A percentile compares a stretch with the other conserved stretches of the same genome.
These are phyloP conservation scores for Candida smagusa DNA, from an alignment of 1,139 yeast species.

Conservation along the genomic window DNA sequence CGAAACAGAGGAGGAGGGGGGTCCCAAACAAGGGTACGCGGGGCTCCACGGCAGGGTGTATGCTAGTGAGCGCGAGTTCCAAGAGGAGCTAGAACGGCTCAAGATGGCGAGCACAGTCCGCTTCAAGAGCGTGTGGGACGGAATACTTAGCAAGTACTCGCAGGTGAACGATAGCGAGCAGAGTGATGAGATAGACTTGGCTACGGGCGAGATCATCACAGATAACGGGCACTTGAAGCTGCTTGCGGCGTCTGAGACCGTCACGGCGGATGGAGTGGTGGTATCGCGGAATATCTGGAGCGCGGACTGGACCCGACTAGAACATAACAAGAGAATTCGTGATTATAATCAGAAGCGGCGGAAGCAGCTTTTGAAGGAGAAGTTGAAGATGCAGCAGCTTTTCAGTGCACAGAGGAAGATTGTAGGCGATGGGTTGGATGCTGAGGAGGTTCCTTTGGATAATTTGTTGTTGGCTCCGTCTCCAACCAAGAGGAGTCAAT, in stretches of 20 bases:
- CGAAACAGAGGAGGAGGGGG: slow-evolving; percentile 6
- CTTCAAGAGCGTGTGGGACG: slow-evolving; percentile 49
- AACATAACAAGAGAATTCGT: slow-evolving; percentile 9
- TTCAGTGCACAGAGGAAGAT: slow-evolving; percentile 10
- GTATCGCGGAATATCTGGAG: slow-evolving; percentile 13
- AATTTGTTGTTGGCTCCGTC: slow-evolving; percentile 26
- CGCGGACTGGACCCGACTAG: slow-evolving; percentile 9
- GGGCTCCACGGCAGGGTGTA: slow-evolving; percentile 3
- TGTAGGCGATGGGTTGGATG: background rate
- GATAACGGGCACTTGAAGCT: slow-evolving; percentile 66
- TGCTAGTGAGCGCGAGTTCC: slow-evolving; percentile 15
- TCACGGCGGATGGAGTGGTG: slow-evolving; percentile 8
- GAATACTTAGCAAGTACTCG: slow-evolving; percentile 54
- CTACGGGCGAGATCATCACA: slow-evolving; percentile 54
- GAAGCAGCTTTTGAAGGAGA: slow-evolving; percentile 19
- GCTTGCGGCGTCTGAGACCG: slow-evolving; percentile 14
- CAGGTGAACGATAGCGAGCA: slow-evolving; percentile 46
- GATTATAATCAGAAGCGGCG: slow-evolving; percentile 19
- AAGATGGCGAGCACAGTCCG: slow-evolving; percentile 27
- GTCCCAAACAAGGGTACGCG: slow-evolving; percentile 2
- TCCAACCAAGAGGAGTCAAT: slow-evolving; percentile 19
- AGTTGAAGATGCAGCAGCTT: slow-evolving; percentile 16
- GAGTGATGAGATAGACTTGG: slow-evolving; percentile 65
- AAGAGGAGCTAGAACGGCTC: slow-evolving; percentile 20
- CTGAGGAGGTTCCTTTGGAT: slow-evolving; percentile 4